A percentile compares a stretch with the other conserved stretches of the same genome.
These are phyloP conservation scores for Podaxis sp. DNA, from an alignment of 768 basidiomycete species.

Conservation along the genomic window DNA sequence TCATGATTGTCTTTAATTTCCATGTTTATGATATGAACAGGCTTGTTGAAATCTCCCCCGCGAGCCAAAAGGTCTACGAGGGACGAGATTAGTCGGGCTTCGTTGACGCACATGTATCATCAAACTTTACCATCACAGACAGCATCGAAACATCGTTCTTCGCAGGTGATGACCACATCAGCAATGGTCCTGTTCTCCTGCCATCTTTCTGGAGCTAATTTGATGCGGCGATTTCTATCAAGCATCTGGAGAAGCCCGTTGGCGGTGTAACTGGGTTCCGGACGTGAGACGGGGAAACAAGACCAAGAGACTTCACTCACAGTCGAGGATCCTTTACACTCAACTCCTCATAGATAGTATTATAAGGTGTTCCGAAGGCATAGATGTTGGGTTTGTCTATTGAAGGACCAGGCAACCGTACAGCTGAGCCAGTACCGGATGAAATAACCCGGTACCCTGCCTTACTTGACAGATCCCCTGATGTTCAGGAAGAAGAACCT, in stretches of 20 bases:
- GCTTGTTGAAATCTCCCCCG: constrained; percentile 90
- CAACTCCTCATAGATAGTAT: constrained; percentile 91
- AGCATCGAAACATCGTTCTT: constrained; percentile 97
- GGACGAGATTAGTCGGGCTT: not conserved
- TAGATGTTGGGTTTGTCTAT: constrained; percentile 99
- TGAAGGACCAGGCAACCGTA: constrained; percentile 92
- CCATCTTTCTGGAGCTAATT: constrained; percentile 94
- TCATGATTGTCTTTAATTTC: constrained; percentile 99
- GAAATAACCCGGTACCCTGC: constrained; percentile 91
- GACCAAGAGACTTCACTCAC: constrained; percentile 46
- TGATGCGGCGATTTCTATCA: constrained; percentile 91
- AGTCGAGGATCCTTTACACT: constrained; percentile 77
- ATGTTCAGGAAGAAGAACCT: constrained; percentile 14
- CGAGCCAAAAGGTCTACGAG: constrained; percentile 74
- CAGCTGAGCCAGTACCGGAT: constrained; percentile 95
- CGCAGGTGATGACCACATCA: constrained; percentile 98
- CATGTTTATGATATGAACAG: constrained; percentile 95
- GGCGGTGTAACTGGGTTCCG: constrained; percentile 70
- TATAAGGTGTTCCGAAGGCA: constrained; percentile 95
- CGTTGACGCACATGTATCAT: not conserved
- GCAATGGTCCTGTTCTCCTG: constrained; percentile 86
- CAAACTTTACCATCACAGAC: constrained; percentile 87
- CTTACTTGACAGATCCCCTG: constrained; percentile 53
- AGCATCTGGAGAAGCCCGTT: constrained; percentile 96
- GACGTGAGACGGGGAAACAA: constrained; percentile 4